Evolutionary conservation across 2,329 filamentous ascomycete species (phyloP).

Genomic region (Hirsutella rhossiliensis): DNA sequence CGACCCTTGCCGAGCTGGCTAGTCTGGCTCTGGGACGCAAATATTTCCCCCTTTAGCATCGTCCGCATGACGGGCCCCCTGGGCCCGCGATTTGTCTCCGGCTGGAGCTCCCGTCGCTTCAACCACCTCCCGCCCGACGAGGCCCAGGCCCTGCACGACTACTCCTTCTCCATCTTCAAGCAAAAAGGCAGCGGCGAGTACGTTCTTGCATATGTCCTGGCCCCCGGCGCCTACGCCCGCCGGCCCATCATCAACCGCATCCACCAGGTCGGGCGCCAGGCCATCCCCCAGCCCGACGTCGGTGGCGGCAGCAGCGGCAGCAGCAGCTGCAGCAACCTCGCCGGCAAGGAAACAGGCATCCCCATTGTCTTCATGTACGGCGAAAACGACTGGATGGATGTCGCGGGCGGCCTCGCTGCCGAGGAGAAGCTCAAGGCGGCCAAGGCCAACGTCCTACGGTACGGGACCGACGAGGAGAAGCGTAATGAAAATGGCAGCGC

Average conservation of each 20-base stretch:
- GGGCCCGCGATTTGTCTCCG: slow-evolving; percentile 82
- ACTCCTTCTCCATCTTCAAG: slow-evolving; percentile 88
- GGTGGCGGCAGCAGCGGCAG: slow-evolving; percentile 2
- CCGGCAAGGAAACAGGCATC: slow-evolving; percentile 47
- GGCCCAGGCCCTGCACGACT: slow-evolving; percentile 76
- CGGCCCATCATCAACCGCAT: slow-evolving; percentile 81
- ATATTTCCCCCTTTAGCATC: slow-evolving; percentile 87
- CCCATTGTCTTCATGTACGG: slow-evolving; percentile 93
- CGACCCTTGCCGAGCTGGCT: slow-evolving; percentile 72
- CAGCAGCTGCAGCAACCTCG: not conserved
- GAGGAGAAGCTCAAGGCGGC: slow-evolving; percentile 67
- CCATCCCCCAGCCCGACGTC: slow-evolving; percentile 20
- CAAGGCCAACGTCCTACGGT: slow-evolving; percentile 43
- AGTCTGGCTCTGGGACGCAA: slow-evolving; percentile 90
- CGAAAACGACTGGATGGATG: slow-evolving; percentile 98
- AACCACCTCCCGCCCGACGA: slow-evolving; percentile 74
- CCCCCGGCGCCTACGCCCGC: slow-evolving; percentile 84
- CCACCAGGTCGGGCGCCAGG: slow-evolving; percentile 71
- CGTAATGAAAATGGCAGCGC: slow-evolving; percentile 64
- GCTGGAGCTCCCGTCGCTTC: slow-evolving; percentile 90
- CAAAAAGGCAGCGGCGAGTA: slow-evolving; percentile 91
- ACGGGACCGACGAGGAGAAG: slow-evolving; percentile 56
- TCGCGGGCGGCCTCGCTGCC: slow-evolving; percentile 69
- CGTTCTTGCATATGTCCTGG: slow-evolving; percentile 81
- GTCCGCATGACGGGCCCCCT: slow-evolving; percentile 81